Evolutionary conservation across 139 green algal genomes (phyloP), one percentile per base, ranked within the genome.

Genomic region (Edaphochlamys debaryana): DNA sequence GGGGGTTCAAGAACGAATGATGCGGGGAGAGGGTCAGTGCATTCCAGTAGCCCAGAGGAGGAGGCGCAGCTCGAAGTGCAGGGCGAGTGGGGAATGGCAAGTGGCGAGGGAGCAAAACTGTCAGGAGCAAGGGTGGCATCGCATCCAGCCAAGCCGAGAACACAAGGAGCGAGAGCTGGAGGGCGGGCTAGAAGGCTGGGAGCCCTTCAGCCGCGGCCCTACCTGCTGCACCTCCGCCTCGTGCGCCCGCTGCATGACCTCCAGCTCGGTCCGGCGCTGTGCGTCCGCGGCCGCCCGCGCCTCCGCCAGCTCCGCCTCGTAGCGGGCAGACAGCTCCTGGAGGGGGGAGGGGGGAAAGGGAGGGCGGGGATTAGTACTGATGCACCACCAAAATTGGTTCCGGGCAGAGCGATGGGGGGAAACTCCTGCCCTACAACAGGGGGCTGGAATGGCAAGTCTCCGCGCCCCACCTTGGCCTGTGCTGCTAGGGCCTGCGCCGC

Each of bases 181-280:
- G 9, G 48, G 48, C 48, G 48, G 48, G 15, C 48, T 23, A n/a
- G n/a, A n/a, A n/a, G n/a, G n/a, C n/a, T n/a, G n/a, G n/a, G n/a
- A n/a, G n/a, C n/a, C n/a, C n/a, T n/a, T n/a, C n/a, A n/a, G n/a
- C n/a, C n/a, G n/a, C n/a, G 3, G 1, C 1, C 58, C 1, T 38
- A 64, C 75, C 62, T 82, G 62, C 32, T 32, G 54, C 41, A 48
- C 42, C 60, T 82, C 75, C 22, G 0, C 36, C 72, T 79, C 72
- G 54, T 68, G 67, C 38, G 15, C 38, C 40, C 15, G 27, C 41
- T 32, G 37, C 69, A 76, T 19, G 30, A 15, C 69, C 41, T 11
- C 69, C 29, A 60, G 5, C 42, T 38, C 69, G 5, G 30, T 11
- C 69, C 5, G 30, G 30, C 41, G 58, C 74, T 30, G 58, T 40